These are phyloP conservation scores for Carex parvula DNA, from an alignment of 176 grass and related monocot species.

Conservation along the genomic window DNA sequence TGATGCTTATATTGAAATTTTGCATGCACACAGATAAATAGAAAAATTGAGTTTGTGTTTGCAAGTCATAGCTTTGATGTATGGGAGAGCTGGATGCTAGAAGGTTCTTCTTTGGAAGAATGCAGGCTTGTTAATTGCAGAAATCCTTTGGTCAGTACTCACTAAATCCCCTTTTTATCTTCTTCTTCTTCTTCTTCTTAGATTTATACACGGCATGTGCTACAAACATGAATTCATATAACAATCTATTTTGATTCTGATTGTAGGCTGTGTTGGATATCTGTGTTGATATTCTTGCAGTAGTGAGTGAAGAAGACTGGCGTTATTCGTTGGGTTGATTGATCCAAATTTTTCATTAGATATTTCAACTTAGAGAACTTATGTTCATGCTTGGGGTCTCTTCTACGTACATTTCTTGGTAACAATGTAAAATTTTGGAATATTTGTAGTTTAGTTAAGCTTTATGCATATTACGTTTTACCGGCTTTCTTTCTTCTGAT, in stretches of 20 bases:
- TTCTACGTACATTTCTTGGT: not conserved
- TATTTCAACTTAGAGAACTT: not conserved
- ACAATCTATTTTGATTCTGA: not conserved
- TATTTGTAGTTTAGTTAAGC: constrained; percentile 6
- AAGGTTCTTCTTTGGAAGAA: constrained; percentile 58
- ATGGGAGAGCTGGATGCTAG: constrained; percentile 82
- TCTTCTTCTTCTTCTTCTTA: not conserved
- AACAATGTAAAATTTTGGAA: constrained; percentile 26
- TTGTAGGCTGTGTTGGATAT: constrained; percentile 72
- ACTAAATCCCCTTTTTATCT: constrained; percentile 7
- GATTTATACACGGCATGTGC: not conserved
- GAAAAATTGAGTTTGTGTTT: constrained; percentile 90
- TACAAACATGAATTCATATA: not conserved
- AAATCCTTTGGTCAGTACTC: constrained; percentile 59
- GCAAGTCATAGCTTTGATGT: constrained; percentile 88
- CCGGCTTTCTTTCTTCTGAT: constrained; percentile 4
- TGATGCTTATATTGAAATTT: not conserved
- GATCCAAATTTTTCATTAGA: constrained; percentile 13
- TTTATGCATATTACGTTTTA: not conserved
- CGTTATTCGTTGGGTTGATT: constrained; percentile 68
- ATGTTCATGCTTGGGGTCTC: constrained; percentile 18
- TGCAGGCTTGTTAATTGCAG: constrained; percentile 80
- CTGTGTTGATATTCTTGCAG: constrained; percentile 70
- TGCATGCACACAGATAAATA: constrained; percentile 63
- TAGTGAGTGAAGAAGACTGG: constrained; percentile 77